Percentiles rank a stretch among this genome's conserved stretches.
Evolutionary conservation across 129 eudicot genomes (phyloP).

Genomic region (Flaveria brownii): DNA sequence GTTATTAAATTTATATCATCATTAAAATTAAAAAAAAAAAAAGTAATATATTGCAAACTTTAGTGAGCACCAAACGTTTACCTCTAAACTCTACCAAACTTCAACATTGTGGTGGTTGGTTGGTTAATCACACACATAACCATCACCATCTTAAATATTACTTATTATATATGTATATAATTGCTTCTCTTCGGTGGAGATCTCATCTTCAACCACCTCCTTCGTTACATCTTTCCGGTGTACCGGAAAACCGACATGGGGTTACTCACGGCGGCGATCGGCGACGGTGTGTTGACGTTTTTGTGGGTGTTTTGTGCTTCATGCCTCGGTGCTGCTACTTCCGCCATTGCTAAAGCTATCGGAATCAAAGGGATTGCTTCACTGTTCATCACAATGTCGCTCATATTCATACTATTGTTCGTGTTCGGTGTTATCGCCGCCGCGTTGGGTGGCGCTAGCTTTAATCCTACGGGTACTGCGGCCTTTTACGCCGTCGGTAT

Average conservation of each 20-base stretch:
- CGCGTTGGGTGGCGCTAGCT: conserved; percentile 73
- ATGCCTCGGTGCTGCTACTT: conserved; percentile 46
- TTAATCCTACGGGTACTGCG: conserved; percentile 76
- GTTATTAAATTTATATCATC: no score
- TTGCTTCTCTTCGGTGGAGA: background rate
- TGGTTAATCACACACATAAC: conserved; percentile 30
- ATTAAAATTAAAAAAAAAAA: no score
- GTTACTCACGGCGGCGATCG: conserved; percentile 47
- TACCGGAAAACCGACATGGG: conserved; percentile 39
- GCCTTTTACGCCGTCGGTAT: conserved; percentile 75
- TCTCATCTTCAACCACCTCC: background rate
- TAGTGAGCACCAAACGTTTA: background rate
- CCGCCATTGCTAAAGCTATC: conserved; percentile 39
- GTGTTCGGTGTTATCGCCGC: conserved; percentile 49
- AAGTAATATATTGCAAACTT: background rate
- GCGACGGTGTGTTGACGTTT: conserved; percentile 49
- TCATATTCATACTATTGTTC: conserved; percentile 49
- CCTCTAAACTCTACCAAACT: conserved; percentile 28
- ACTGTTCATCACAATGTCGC: conserved; percentile 42
- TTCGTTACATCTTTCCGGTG: conserved; percentile 22
- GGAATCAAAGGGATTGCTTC: conserved; percentile 42
- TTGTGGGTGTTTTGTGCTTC: conserved; percentile 63
- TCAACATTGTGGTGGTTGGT: background rate
- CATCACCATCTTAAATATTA: background rate
- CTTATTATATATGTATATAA: background rate